These are phyloP conservation scores for Dujonia santamariae DNA, from an alignment of 1,139 yeast genomes.

Conservation along the genomic window DNA sequence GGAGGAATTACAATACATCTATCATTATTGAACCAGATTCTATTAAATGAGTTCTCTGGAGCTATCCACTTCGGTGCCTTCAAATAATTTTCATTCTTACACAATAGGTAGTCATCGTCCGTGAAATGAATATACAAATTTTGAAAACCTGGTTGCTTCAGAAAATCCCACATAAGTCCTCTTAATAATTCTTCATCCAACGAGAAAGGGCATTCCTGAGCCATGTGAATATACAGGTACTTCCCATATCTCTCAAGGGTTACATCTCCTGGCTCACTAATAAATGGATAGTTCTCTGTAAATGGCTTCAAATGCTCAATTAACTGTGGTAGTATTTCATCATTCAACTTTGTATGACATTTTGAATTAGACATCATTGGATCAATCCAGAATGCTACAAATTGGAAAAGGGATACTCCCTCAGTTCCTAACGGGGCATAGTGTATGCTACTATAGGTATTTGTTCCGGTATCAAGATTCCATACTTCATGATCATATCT, in stretches of 20 bases:
- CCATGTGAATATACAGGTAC: constrained; percentile 38
- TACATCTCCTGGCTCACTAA: constrained; percentile 10
- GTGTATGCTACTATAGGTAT: too few relatives aligned
- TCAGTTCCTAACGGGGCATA: constrained; percentile 6
- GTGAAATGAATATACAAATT: constrained; percentile 46
- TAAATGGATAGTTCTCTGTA: constrained; percentile 35
- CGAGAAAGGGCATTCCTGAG: constrained; percentile 40
- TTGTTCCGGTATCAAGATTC: too few relatives aligned
- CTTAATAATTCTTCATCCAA: constrained; percentile 47
- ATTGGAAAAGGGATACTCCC: constrained; percentile 8
- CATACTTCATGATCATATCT: too few relatives aligned
- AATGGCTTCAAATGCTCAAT: constrained; percentile 32
- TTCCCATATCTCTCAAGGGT: constrained; percentile 9
- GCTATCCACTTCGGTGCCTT: constrained; percentile 41
- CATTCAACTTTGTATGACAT: background rate
- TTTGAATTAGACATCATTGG: constrained; percentile 1
- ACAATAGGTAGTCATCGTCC: constrained; percentile 55
- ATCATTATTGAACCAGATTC: constrained; percentile 43
- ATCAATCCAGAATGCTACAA: constrained; percentile 7
- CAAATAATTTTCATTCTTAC: constrained; percentile 42
- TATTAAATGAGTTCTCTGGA: constrained; percentile 36
- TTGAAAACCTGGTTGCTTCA: constrained; percentile 2
- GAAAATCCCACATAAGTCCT: constrained; percentile 34
- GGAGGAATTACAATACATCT: constrained; percentile 29
- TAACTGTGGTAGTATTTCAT: constrained; percentile 11